Conservation (phyloP, 2,329 filamentous ascomycete genomes). For the Xylariales sp. region DNA sequence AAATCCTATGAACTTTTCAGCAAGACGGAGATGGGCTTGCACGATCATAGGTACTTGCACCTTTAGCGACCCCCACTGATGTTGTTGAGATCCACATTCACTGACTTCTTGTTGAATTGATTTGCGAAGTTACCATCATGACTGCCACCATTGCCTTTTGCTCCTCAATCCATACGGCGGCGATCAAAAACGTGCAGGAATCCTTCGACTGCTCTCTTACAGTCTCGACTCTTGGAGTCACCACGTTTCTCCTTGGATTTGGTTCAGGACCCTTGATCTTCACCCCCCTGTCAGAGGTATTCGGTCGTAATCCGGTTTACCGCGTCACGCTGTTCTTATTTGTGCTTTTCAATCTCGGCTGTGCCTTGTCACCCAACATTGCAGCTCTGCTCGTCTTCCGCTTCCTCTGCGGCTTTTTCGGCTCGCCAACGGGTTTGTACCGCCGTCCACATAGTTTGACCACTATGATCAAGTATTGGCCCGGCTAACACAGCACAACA, state of each 20-base stretch:
- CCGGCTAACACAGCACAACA: too few relatives aligned
- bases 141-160: conserved; percentile 1
- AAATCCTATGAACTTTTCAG: not conserved
- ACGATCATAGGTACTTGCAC: not conserved
- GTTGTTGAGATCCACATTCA: too few relatives aligned
- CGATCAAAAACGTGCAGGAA: not conserved
- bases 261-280: conserved; percentile 4
- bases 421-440: not conserved
- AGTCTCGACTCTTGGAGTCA: conserved; percentile 1
- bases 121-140: too few relatives aligned
- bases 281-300: conserved; percentile 5
- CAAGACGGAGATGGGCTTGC: not conserved
- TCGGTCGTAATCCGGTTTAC: not conserved
- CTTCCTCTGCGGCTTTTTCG: conserved; percentile 6
- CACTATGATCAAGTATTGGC: too few relatives aligned
- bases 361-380: not conserved
- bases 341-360: not conserved
- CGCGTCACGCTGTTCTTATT: not conserved
- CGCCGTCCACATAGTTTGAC: conserved; percentile 1
- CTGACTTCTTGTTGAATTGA: too few relatives aligned
- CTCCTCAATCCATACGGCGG: conserved; percentile 1
- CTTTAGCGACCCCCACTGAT: too few relatives aligned
- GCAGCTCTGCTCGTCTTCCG: conserved; percentile 2
- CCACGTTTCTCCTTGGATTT: conserved; percentile 5
- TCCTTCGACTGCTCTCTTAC: not conserved